Conservation (phyloP, 805 yeast species). For the Saccharomycopsis sp. region DNA sequence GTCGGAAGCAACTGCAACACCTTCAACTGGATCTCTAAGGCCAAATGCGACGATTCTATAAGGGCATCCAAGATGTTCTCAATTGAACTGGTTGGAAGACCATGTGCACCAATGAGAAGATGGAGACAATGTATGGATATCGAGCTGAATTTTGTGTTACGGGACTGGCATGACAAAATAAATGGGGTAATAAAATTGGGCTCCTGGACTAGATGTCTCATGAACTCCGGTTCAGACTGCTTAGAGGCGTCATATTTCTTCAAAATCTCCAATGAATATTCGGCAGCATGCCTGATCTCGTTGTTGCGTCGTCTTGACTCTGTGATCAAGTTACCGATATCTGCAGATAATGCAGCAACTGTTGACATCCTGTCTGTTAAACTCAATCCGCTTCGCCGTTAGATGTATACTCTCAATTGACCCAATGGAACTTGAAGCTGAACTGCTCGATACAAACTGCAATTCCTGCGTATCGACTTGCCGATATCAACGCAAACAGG, state of each 20-base stretch:
- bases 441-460: not conserved
- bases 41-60: conserved; percentile 65
- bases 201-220: conserved; percentile 35
- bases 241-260: conserved; percentile 30
- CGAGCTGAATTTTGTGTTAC: conserved; percentile 67
- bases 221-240: conserved; percentile 26
- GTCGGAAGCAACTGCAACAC: conserved; percentile 78
- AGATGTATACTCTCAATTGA: not conserved
- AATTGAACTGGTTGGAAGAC: conserved; percentile 48
- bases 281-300: conserved; percentile 56
- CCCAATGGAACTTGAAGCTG: no score
- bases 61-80: conserved; percentile 59
- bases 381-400: not conserved
- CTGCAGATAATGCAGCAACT: conserved; percentile 45
- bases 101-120: conserved; percentile 45
- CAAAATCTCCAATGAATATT: conserved; percentile 42
- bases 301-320: conserved; percentile 68
- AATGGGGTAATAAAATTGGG: conserved; percentile 63
- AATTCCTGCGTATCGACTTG: not conserved
- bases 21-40: conserved; percentile 79
- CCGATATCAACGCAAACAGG: not conserved
- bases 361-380: conserved; percentile 32
- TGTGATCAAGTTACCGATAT: conserved; percentile 51
- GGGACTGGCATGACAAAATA: conserved; percentile 61
- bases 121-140: conserved; percentile 69